Evolutionary conservation across 2,329 filamentous ascomycete genomes (phyloP), one percentile per base, ranked within the genome.

Genomic region (Sarocladium kiliense): DNA sequence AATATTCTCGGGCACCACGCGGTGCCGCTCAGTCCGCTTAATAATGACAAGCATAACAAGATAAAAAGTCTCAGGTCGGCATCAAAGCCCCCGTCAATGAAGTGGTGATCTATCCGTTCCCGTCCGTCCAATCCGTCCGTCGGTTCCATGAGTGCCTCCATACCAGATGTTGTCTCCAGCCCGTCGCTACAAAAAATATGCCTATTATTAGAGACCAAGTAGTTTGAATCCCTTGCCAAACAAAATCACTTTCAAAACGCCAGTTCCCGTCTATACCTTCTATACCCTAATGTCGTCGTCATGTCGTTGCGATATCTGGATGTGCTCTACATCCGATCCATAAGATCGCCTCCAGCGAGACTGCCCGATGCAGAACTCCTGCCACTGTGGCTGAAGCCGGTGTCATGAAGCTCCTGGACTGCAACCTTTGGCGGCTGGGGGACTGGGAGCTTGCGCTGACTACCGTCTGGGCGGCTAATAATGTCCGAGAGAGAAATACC

Each of bases 401-500:
- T 80, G 1, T 84, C 79, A 59, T 87, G 87, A 55, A 97, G 79
- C 64, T 97, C 93, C 63, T 93, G 88, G 4, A 95, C 87, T 2
- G 88, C 88, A 42, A 96, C 88, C 70, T 94, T 94, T 55, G 91
- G 90, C n/a, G 92, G 82, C 72, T 93, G 89, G 5, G 91, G 91
- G 16, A 96, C 89, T 0, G 93, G 93, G 18, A 97, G 78, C 72
- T 97, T 97, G 63, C 93, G 80, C 73, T 94, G 89, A 23, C 88
- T 87, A 36, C 91, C 91, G 60, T 97, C 92, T 1, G 91, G 82
- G 62, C 88, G 87, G 66, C 88, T 91, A 76, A 97, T 94, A 66
- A 97, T 97, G 69, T 97, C 93, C 57, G 86, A 89, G 63, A 97
- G 86, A 37, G 90, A 88, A 56, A 95, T 82, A 39, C 91, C 91